Evolutionary conservation across 2,329 filamentous ascomycete species (phyloP).

Genomic region (Xylariaceae sp.): DNA sequence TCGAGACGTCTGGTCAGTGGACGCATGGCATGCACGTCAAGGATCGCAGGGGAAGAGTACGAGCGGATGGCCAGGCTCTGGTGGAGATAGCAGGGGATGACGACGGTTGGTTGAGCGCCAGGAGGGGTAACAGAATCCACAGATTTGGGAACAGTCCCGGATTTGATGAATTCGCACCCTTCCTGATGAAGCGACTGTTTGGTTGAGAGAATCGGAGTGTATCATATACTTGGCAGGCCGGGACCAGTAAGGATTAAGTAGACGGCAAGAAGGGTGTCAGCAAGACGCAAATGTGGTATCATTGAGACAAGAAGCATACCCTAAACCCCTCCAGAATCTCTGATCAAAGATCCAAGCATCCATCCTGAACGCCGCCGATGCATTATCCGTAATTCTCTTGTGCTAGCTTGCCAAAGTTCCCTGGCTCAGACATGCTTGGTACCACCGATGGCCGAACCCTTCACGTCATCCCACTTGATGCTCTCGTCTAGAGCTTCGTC

Average conservation of each 20-base stretch:
- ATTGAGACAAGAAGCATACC: slow-evolving; percentile 29
- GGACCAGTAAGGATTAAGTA: neutral
- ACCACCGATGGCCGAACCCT: slow-evolving; percentile 75
- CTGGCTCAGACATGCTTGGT: slow-evolving; percentile 65
- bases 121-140: slow-evolving; percentile 74
- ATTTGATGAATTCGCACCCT: slow-evolving; percentile 59
- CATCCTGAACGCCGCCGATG: slow-evolving; percentile 27
- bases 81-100: slow-evolving; percentile 64
- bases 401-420: neutral
- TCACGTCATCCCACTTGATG: slow-evolving; percentile 91
- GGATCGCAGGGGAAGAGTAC: slow-evolving; percentile 62
- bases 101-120: slow-evolving; percentile 68
- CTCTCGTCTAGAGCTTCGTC: slow-evolving; percentile 84
- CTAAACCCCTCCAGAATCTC: slow-evolving; percentile 10
- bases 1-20: slow-evolving; percentile 93
- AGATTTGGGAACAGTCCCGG: slow-evolving; percentile 69
- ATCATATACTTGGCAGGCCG: too few species aligned
- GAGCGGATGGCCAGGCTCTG: slow-evolving; percentile 42
- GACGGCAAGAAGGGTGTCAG: slow-evolving; percentile 20
- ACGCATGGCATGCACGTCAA: slow-evolving; percentile 86
- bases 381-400: slow-evolving; percentile 8
- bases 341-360: slow-evolving; percentile 11
- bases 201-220: slow-evolving; percentile 35
- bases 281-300: slow-evolving; percentile 26
- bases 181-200: slow-evolving; percentile 65